These are phyloP conservation scores for Quercus mongolica DNA, from an alignment of 306 rosid species.

Conservation along the genomic window DNA sequence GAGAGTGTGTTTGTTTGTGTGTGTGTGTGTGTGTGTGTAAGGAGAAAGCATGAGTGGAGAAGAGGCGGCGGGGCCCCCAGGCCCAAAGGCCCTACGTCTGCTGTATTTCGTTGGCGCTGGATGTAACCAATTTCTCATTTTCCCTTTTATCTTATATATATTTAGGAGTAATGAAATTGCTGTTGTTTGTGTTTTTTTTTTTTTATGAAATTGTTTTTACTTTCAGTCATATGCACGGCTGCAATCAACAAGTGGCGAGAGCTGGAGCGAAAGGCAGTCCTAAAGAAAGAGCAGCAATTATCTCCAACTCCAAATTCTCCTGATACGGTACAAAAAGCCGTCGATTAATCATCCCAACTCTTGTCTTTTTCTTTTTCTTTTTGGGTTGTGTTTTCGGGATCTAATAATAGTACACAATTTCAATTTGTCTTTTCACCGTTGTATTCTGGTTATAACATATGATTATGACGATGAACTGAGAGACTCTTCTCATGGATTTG, in stretches of 20 bases:
- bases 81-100: constrained; percentile 71
- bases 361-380: background rate
- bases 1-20: background rate
- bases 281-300: constrained; percentile 24
- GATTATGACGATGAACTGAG: background rate
- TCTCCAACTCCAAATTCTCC: constrained; percentile 24
- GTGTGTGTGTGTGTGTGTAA: background rate
- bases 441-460: background rate
- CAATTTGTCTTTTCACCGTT: background rate
- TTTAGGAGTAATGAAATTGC: background rate
- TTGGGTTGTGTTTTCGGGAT: background rate
- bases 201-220: background rate
- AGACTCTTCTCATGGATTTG: background rate
- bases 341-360: constrained; percentile 18
- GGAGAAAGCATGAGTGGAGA: constrained; percentile 64
- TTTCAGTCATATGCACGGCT: constrained; percentile 48
- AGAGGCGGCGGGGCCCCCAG: constrained; percentile 76
- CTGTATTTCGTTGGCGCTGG: constrained; percentile 74
- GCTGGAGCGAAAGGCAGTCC: constrained; percentile 40
- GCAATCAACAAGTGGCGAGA: constrained; percentile 61
- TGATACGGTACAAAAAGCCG: constrained; percentile 31
- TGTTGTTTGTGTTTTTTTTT: background rate
- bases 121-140: constrained; percentile 43
- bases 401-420: background rate
- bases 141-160: background rate